These are phyloP conservation scores for Uronychia setigera DNA, from an alignment of 73 alveolate species.

Conservation along the genomic window DNA sequence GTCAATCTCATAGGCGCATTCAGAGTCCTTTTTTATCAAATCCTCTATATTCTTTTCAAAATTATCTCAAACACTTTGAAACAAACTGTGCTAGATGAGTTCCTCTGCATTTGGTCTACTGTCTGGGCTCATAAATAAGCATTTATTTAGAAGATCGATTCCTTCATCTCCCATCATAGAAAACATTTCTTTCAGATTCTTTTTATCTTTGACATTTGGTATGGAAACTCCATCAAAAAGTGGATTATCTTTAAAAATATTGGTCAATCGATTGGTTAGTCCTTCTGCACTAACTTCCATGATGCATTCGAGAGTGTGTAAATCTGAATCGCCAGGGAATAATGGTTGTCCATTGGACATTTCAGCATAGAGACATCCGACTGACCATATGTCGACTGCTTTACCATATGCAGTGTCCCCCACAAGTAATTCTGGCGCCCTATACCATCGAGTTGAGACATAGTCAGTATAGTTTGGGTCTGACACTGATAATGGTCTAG, in stretches of 20 bases:
- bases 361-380: constrained; percentile 68
- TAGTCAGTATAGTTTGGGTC: constrained; percentile 55
- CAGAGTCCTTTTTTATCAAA: not conserved
- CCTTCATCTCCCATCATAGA: constrained; percentile 1
- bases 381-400: constrained; percentile 66
- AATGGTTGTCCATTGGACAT: constrained; percentile 60
- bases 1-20: not conserved
- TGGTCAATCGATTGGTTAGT: constrained; percentile 25
- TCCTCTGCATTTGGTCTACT: not conserved
- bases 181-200: constrained; percentile 5
- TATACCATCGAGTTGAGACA: constrained; percentile 73
- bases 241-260: constrained; percentile 20
- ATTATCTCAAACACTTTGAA: not conserved
- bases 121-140: constrained; percentile 57
- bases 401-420: constrained; percentile 51
- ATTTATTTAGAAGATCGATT: constrained; percentile 42
- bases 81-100: not conserved
- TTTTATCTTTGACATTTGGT: constrained; percentile 24
- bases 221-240: constrained; percentile 17
- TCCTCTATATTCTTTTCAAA: not conserved
- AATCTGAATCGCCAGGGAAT: constrained; percentile 69
- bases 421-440: constrained; percentile 71
- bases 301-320: constrained; percentile 43
- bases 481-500: constrained; percentile 28
- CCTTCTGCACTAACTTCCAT: constrained; percentile 38